Conservation (phyloP, 2,329 filamentous ascomycete genomes). For the Rhexocercosporidium sp. region DNA sequence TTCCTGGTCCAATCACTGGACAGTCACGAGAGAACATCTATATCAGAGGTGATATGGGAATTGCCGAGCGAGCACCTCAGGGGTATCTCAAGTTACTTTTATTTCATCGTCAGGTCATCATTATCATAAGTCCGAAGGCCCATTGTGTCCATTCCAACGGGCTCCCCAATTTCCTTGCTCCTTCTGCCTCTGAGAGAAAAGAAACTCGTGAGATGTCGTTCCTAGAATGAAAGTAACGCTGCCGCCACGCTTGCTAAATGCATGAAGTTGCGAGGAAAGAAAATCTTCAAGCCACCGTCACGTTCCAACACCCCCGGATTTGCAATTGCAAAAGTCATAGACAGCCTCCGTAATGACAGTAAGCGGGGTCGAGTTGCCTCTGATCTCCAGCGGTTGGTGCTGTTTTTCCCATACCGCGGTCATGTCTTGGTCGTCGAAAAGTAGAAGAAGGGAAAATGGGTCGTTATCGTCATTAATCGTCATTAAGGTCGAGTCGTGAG, state of each 20-base stretch:
- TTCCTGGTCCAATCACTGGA: not conserved
- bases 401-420: constrained; percentile 39
- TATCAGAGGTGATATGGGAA: constrained; percentile 1
- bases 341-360: constrained; percentile 40
- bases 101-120: constrained; percentile 19
- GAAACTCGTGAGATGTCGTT: constrained; percentile 29
- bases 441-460: constrained; percentile 26
- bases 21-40: not conserved
- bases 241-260: constrained; percentile 42
- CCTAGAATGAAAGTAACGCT: constrained; percentile 26
- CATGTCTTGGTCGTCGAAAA: constrained; percentile 33
- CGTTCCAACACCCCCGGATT: constrained; percentile 14
- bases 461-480: constrained; percentile 27
- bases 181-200: constrained; percentile 18
- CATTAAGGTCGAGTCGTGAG: constrained; percentile 16
- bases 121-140: constrained; percentile 22
- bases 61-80: constrained; percentile 5
- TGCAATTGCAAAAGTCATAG: constrained; percentile 25
- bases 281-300: constrained; percentile 29
- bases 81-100: constrained; percentile 20
- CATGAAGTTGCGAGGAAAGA: constrained; percentile 30
- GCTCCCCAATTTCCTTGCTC: constrained; percentile 18
- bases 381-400: constrained; percentile 39
- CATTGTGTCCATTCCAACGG: constrained; percentile 21
- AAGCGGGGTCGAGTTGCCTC: constrained; percentile 40